phyloP scores from a whole-genome alignment of 495 filamentous ascomycete genomes.

The Lophium mytilinum region DNA sequence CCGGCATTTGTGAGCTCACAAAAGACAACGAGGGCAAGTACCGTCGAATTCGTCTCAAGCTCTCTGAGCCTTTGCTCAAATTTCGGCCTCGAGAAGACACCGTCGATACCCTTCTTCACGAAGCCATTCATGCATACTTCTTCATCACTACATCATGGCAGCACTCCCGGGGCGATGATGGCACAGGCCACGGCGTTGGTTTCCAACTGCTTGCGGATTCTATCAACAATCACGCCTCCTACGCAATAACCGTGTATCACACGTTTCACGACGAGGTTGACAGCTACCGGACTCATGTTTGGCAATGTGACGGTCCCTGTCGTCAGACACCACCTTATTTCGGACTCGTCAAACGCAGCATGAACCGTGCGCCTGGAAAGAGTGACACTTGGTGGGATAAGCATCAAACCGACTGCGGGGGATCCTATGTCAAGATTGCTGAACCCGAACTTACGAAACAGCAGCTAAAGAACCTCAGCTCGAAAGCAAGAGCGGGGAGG shows the following conservation, averaged over 20 bases:
- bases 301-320: constrained; percentile 32
- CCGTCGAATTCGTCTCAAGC: constrained; percentile 30
- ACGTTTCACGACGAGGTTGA: constrained; percentile 35
- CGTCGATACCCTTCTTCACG: constrained; percentile 34
- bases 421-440: constrained; percentile 28
- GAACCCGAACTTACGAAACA: constrained; percentile 30
- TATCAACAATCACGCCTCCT: constrained; percentile 30
- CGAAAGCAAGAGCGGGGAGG: constrained; percentile 28
- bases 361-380: constrained; percentile 32
- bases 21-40: constrained; percentile 29
- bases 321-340: constrained; percentile 26
- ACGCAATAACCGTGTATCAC: constrained; percentile 30
- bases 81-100: constrained; percentile 30
- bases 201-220: constrained; percentile 31
- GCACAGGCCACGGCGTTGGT: constrained; percentile 31
- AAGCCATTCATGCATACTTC: constrained; percentile 35
- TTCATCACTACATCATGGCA: constrained; percentile 33
- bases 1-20: constrained; percentile 33
- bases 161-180: constrained; percentile 32
- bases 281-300: constrained; percentile 31
- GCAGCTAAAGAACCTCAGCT: constrained; percentile 24
- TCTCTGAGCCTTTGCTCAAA: constrained; percentile 31
- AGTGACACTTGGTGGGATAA: constrained; percentile 29
- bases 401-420: constrained; percentile 31
- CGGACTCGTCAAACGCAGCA: constrained; percentile 32